Evolutionary conservation across 441 rosid species (phyloP).

Genomic region (Jatropha podagrica): DNA sequence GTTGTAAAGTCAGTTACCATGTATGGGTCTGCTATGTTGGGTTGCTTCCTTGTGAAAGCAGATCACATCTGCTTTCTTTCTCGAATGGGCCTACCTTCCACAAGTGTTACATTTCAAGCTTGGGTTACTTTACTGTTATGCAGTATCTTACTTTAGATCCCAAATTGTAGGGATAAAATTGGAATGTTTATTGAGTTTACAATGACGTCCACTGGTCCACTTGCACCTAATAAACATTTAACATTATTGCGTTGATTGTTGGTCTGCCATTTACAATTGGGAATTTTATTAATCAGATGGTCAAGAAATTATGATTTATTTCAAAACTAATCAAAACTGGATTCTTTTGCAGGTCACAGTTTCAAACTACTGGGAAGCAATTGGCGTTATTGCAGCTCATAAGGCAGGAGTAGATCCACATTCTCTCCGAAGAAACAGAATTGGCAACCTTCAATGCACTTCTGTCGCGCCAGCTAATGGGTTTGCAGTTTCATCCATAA

Average conservation of each 20-base stretch:
- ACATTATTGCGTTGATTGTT: background rate
- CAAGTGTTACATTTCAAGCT: background rate
- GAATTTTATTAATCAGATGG: background rate
- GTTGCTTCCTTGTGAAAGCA: background rate
- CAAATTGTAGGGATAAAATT: too few relatives aligned
- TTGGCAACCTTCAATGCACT: slow-evolving; percentile 32
- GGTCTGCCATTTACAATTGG: background rate
- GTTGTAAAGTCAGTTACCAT: background rate
- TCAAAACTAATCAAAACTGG: background rate
- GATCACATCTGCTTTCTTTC: background rate
- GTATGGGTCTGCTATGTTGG: background rate
- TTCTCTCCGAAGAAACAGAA: slow-evolving; percentile 48
- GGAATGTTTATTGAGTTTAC: background rate
- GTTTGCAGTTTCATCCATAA: slow-evolving; percentile 27
- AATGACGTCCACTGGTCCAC: background rate
- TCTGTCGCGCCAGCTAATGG: slow-evolving; percentile 29
- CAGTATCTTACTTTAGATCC: background rate
- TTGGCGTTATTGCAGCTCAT: slow-evolving; percentile 64
- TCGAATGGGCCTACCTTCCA: background rate
- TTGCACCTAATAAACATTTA: background rate
- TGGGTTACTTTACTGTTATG: too few relatives aligned
- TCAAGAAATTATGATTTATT: background rate
- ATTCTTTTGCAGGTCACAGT: slow-evolving; percentile 49
- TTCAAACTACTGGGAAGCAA: slow-evolving; percentile 69
- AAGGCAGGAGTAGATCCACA: slow-evolving; percentile 60